Evolutionary conservation across 345 rosid species (phyloP).

Genomic region (Salix caprea): DNA sequence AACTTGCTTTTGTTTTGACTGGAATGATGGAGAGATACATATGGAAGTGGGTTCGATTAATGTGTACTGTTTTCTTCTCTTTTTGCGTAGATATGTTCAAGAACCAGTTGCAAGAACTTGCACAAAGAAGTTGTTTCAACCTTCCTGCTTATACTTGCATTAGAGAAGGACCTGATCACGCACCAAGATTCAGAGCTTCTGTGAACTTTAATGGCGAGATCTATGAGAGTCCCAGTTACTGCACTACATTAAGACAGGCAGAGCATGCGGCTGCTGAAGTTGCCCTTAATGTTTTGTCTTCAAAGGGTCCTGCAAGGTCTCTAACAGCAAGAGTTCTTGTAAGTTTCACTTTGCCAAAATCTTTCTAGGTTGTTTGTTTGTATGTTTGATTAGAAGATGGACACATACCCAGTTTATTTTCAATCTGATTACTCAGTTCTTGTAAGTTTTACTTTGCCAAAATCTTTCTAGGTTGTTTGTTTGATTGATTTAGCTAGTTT

Average conservation of each 20-base stretch:
- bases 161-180: conserved; percentile 82
- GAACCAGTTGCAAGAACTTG: conserved; percentile 72
- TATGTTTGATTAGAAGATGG: background rate
- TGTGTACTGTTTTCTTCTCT: background rate
- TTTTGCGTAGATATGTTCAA: conserved; percentile 46
- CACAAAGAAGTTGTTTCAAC: conserved; percentile 74
- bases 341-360: conserved; percentile 19
- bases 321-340: conserved; percentile 65
- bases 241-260: conserved; percentile 62
- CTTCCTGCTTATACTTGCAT: conserved; percentile 67
- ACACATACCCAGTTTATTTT: background rate
- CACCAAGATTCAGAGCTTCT: conserved; percentile 73
- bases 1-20: background rate
- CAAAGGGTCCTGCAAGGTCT: conserved; percentile 63
- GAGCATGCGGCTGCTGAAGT: conserved; percentile 75
- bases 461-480: background rate
- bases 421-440: background rate
- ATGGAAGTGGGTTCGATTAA: conserved; percentile 3
- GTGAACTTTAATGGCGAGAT: conserved; percentile 74
- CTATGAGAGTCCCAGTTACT: conserved; percentile 54
- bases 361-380: background rate
- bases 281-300: conserved; percentile 54
- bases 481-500: background rate
- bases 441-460: too few relatives aligned
- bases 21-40: background rate